Conservation (phyloP, 331 rosid genomes). For the Cydonia oblonga region DNA sequence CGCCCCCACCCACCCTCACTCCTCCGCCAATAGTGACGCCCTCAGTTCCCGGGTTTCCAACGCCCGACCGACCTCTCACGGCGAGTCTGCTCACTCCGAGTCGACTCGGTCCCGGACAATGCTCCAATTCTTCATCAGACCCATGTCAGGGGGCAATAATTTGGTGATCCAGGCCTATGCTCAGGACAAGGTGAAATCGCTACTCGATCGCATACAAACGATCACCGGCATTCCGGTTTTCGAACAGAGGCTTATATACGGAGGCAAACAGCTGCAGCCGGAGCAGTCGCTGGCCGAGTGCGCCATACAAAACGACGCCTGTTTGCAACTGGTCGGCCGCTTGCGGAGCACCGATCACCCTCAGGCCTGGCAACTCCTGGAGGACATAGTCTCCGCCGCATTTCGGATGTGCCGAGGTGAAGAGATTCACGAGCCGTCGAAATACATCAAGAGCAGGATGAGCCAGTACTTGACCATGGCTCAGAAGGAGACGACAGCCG, state of each 20-base stretch:
- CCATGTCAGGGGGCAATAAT: conserved; percentile 31
- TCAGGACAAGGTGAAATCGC: conserved; percentile 41
- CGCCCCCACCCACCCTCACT: background rate
- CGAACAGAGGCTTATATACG: conserved; percentile 47
- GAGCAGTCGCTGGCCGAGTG: conserved; percentile 49
- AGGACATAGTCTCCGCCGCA: conserved; percentile 22
- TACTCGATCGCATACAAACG: conserved; percentile 28
- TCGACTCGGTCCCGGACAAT: conserved; percentile 14
- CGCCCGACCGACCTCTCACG: conserved; percentile 15
- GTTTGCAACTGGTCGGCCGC: conserved; percentile 45
- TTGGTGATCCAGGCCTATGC: conserved; percentile 42
- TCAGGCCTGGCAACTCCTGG: conserved; percentile 32
- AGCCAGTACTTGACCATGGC: conserved; percentile 12
- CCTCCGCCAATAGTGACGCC: conserved; percentile 2
- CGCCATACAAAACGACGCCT: conserved; percentile 49
- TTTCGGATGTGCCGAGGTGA: conserved; percentile 44
- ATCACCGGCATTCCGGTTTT: conserved; percentile 33
- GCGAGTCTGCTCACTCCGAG: conserved; percentile 6
- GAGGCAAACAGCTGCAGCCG: conserved; percentile 51
- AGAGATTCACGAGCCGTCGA: conserved; percentile 16
- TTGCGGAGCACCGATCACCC: conserved; percentile 50
- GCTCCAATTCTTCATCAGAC: conserved; percentile 54
- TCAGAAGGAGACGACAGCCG: conserved; percentile 12
- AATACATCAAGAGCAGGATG: conserved; percentile 22
- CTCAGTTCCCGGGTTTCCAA: conserved; percentile 28